These are phyloP conservation scores for Cyclotella kingstonii DNA, from an alignment of 108 stramenopile genomes.

Conservation along the genomic window DNA sequence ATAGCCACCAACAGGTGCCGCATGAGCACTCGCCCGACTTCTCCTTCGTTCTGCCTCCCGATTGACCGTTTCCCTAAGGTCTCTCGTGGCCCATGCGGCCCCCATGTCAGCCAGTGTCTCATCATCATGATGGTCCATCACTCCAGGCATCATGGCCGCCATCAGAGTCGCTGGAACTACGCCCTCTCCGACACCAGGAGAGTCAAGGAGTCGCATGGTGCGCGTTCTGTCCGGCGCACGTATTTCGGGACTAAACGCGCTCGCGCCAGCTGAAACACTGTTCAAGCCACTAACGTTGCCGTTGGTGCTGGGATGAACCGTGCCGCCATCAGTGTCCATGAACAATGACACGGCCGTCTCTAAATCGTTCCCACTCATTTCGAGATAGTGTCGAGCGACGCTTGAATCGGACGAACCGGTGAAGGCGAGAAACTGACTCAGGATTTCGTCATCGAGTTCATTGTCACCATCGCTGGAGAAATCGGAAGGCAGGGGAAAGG, in stretches of 20 bases:
- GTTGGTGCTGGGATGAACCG: not conserved
- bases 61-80: conserved; percentile 49
- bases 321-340: conserved; percentile 54
- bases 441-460: conserved; percentile 10
- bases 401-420: conserved; percentile 62
- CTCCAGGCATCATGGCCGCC: conserved; percentile 28
- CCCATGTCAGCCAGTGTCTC: conserved; percentile 32
- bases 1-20: not conserved
- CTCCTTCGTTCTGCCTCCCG: conserved; percentile 40
- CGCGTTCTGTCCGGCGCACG: conserved; percentile 86
- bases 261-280: not conserved
- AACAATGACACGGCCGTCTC: conserved; percentile 76
- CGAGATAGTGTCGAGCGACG: conserved; percentile 65
- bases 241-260: conserved; percentile 14
- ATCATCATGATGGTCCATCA: not conserved
- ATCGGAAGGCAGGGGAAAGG: too few species aligned
- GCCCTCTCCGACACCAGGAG: conserved; percentile 30
- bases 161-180: conserved; percentile 16
- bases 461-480: too few species aligned
- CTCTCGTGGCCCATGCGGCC: conserved; percentile 12
- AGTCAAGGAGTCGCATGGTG: conserved; percentile 81
- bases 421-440: conserved; percentile 78
- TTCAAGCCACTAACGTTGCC: not conserved
- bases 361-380: conserved; percentile 76
- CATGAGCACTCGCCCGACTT: not conserved